These are phyloP conservation scores for Puccinia hordei DNA, from an alignment of 1,284 basidiomycete genomes.

Conservation along the genomic window DNA sequence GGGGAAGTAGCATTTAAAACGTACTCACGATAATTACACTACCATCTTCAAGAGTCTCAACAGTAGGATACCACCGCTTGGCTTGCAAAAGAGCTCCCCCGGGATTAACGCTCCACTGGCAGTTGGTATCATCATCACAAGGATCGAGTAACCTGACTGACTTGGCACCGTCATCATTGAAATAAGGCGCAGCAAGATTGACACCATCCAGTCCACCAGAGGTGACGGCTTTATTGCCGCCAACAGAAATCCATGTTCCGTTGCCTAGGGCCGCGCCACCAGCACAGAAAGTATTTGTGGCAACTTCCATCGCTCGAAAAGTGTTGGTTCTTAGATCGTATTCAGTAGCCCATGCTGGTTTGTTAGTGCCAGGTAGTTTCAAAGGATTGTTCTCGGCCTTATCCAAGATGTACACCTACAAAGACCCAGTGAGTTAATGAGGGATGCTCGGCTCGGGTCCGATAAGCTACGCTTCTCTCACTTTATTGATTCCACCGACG, in stretches of 20 bases:
- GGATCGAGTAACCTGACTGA: slow-evolving; percentile 57
- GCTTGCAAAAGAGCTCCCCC: slow-evolving; percentile 49
- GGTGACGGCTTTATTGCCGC: slow-evolving; percentile 60
- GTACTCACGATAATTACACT: slow-evolving; percentile 45
- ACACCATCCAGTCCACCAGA: slow-evolving; percentile 55
- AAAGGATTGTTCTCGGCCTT: slow-evolving; percentile 60
- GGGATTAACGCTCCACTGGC: slow-evolving; percentile 42
- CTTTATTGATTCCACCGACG: slow-evolving; percentile 51
- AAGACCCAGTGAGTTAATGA: neutral
- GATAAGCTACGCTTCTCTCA: slow-evolving; percentile 17
- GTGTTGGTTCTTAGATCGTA: slow-evolving; percentile 46
- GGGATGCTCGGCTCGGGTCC: neutral
- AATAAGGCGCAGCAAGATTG: slow-evolving; percentile 54
- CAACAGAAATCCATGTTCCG: slow-evolving; percentile 59
- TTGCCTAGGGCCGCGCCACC: slow-evolving; percentile 59
- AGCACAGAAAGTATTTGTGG: slow-evolving; percentile 61
- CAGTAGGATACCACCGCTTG: slow-evolving; percentile 45
- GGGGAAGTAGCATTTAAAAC: too few species aligned
- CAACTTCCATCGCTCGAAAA: slow-evolving; percentile 52
- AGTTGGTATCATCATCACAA: slow-evolving; percentile 50
- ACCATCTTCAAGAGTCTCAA: slow-evolving; percentile 48
- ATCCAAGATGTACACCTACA: slow-evolving; percentile 59
- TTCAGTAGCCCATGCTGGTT: slow-evolving; percentile 52
- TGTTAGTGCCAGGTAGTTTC: slow-evolving; percentile 49
- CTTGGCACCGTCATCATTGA: slow-evolving; percentile 57